Conservation (phyloP, 805 yeast species). For the Metschnikowia cerradonensis region DNA sequence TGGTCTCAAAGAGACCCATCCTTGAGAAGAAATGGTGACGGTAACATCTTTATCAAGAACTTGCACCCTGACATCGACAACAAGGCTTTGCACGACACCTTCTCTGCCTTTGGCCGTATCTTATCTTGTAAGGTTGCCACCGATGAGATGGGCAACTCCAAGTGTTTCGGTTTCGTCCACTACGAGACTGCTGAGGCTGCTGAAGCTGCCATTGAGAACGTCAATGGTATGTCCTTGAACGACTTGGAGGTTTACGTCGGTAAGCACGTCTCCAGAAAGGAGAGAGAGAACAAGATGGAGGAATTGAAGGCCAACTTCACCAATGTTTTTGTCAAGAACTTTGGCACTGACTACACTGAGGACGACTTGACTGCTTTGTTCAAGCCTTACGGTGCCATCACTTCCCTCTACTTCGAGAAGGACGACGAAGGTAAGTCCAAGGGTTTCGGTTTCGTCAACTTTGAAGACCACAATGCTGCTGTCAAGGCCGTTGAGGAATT, state of each 20-base stretch:
- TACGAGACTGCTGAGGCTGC: slow-evolving; percentile 93
- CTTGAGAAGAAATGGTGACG: slow-evolving; percentile 88
- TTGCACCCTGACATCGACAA: slow-evolving; percentile 97
- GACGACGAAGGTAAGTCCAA: slow-evolving; percentile 85
- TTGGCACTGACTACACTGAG: slow-evolving; percentile 64
- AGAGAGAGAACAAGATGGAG: slow-evolving; percentile 90
- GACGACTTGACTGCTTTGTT: slow-evolving; percentile 72
- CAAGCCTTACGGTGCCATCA: slow-evolving; percentile 68
- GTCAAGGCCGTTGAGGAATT: slow-evolving; percentile 86
- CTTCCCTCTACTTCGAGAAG: slow-evolving; percentile 76
- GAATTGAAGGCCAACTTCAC: slow-evolving; percentile 91
- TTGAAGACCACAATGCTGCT: slow-evolving; percentile 81
- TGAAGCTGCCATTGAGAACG: slow-evolving; percentile 89
- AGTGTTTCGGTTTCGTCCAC: slow-evolving; percentile 97
- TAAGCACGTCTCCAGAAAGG: slow-evolving; percentile 86
- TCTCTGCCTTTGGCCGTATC: slow-evolving; percentile 93
- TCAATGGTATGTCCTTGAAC: slow-evolving; percentile 96
- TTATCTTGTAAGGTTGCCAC: slow-evolving; percentile 96
- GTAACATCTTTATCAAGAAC: slow-evolving; percentile 97
- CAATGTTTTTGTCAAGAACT: slow-evolving; percentile 92
- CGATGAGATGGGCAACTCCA: slow-evolving; percentile 85
- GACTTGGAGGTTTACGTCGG: slow-evolving; percentile 96
- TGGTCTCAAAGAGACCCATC: slow-evolving; percentile 99
- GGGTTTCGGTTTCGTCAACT: slow-evolving; percentile 97
- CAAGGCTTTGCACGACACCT: slow-evolving; percentile 97